phyloP scores from a whole-genome alignment of 768 basidiomycete genomes.

The Cyclocybe aegerita region DNA sequence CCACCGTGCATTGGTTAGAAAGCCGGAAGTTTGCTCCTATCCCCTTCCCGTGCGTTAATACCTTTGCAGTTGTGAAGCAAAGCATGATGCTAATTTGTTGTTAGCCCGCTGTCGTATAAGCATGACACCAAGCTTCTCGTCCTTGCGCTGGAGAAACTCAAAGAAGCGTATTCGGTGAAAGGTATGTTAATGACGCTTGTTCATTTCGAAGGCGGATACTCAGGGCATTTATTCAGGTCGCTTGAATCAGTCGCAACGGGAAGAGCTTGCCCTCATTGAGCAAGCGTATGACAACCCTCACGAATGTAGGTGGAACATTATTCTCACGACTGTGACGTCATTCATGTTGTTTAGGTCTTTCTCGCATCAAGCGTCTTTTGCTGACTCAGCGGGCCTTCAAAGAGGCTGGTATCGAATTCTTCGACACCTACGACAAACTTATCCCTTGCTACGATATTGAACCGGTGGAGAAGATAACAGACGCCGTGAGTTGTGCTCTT shows the following conservation, averaged over 20 bases:
- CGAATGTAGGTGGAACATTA: slow-evolving; percentile 62
- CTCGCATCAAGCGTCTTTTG: slow-evolving; percentile 95
- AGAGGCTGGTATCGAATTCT: slow-evolving; percentile 95
- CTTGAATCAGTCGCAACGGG: slow-evolving; percentile 96
- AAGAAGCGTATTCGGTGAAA: slow-evolving; percentile 98
- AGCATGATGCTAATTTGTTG: background rate
- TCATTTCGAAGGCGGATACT: background rate
- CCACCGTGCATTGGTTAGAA: slow-evolving; percentile 98
- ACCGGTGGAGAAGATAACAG: slow-evolving; percentile 99
- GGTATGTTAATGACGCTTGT: slow-evolving; percentile 31
- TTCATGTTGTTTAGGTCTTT: slow-evolving; percentile 54
- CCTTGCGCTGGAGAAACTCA: slow-evolving; percentile 94
- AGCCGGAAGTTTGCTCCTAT: slow-evolving; percentile 98
- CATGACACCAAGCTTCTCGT: slow-evolving; percentile 98
- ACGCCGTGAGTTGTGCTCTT: slow-evolving; percentile 61
- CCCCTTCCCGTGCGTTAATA: slow-evolving; percentile 81
- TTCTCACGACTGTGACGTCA: background rate
- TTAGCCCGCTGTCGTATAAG: slow-evolving; percentile 92
- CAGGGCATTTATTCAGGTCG: slow-evolving; percentile 43
- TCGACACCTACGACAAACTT: slow-evolving; percentile 96
- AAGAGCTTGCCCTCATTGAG: slow-evolving; percentile 96
- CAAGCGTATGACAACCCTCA: slow-evolving; percentile 99
- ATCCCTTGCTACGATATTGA: slow-evolving; percentile 99
- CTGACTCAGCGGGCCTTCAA: slow-evolving; percentile 99
- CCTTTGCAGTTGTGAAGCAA: background rate